Conservation (phyloP, 2,329 filamentous ascomycete species). For the Penicillium sp. region DNA sequence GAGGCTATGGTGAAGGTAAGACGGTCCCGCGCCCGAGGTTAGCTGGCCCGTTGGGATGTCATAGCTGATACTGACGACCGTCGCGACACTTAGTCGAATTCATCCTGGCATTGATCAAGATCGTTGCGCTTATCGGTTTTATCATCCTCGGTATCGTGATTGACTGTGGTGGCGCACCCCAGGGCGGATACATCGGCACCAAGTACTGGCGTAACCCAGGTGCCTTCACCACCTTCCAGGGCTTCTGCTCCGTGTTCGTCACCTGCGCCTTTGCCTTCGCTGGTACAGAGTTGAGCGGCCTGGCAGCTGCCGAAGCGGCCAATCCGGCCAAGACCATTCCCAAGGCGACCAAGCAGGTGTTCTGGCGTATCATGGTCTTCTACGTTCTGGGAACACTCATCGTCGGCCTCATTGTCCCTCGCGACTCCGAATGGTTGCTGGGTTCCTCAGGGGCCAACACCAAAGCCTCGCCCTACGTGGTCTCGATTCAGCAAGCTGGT, state of each 20-base stretch:
- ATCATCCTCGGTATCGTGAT: constrained; percentile 76
- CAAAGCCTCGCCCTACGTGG: constrained; percentile 65
- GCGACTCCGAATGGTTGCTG: constrained; percentile 43
- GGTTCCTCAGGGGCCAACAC: constrained; percentile 43
- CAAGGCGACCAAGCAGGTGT: constrained; percentile 53
- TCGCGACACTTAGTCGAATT: constrained; percentile 53
- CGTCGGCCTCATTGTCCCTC: constrained; percentile 50
- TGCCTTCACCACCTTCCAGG: constrained; percentile 52
- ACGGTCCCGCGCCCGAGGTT: too few species aligned
- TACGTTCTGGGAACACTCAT: constrained; percentile 52
- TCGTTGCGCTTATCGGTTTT: constrained; percentile 62
- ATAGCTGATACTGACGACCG: too few species aligned
- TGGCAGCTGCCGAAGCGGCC: constrained; percentile 56
- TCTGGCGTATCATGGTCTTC: constrained; percentile 55
- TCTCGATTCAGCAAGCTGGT: constrained; percentile 63
- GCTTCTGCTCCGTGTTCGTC: constrained; percentile 60
- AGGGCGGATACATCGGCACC: constrained; percentile 44
- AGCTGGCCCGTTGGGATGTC: too few species aligned
- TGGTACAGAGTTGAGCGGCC: constrained; percentile 57
- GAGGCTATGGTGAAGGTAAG: constrained; percentile 44
- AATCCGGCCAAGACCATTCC: constrained; percentile 55
- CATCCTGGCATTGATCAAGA: constrained; percentile 59
- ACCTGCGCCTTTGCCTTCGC: constrained; percentile 60
- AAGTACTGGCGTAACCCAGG: constrained; percentile 39
- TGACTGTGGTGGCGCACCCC: constrained; percentile 47